Base-by-base conservation (phyloP, 495 filamentous ascomycete species). In the Xylaria intraflava region DNA sequence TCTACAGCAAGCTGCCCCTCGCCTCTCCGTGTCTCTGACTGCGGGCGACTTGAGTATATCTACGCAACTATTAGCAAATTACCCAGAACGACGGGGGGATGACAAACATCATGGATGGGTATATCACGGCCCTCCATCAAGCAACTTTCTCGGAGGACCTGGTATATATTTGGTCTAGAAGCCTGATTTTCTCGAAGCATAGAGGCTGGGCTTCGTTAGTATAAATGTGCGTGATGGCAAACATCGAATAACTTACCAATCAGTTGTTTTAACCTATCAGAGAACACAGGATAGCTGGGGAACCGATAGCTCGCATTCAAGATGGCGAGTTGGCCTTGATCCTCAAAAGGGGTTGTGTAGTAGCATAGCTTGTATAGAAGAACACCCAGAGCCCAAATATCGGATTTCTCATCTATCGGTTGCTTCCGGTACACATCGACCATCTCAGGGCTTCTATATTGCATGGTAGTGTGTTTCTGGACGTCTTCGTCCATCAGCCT, bases 391-490 rank as follows among this genome's bases (percentile, higher is more conserved):
- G 93, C 93, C 93, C 93, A 98, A 17, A 98, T 95, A 70, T 98
- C 93, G 39, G 90, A 95, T 74, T 98, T 98, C 76, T 98, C 93
- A 64, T 98, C 90, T 68, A 98, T 96, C 3, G 94, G 90, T 56
- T 90, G 88, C 71, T 92, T 95, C 59, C 91, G 77, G 66, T 96
- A 97, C 17, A 97, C 93, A 66, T 98, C 93, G 53, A 98, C 83
- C 94, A 98, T 98, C 71, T 98, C 93, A 38, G 93, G 93, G 66
- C 93, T 97, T 54, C 93, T 79, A 63, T 98, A 98, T 66, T 98
- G 93, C 68, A 97, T 77, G 7, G 93, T 98, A 0, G 93, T 98
- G 66, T 98, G 91, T 60, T 88, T 87, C 71, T 97, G 94, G 30
- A 98, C 86, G 70, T 98, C 93, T 57, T 98, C 93, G 69, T 97